Base-by-base conservation (phyloP, 1,284 basidiomycete genomes). In the Lentinus polychrous region DNA sequence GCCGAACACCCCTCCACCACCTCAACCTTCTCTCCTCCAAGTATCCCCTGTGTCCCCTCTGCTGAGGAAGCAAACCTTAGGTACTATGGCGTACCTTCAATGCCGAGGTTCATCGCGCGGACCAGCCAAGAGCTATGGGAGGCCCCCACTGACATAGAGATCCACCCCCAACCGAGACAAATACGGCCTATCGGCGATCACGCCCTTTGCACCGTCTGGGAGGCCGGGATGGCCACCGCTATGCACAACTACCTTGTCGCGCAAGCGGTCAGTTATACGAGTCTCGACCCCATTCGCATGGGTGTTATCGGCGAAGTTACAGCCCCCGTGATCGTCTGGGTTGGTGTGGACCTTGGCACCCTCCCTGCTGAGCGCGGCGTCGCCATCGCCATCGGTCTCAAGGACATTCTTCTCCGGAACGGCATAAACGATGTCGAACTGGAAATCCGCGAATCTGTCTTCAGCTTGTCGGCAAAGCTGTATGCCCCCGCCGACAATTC, bases 331-430 rank as follows among this genome's bases (percentile, higher is more conserved):
- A 27, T 60, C 45, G 44, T 66, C 27, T 63, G 56, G 57, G 52
- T 68, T 2, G 66, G 66, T 7, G 64, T 68, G 4, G 34, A 17
- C 10, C 64, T 59, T 42, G 52, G 17, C 15, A 52, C 64, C 44
- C 59, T 67, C 54, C 54, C 59, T 48, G 22, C 27, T 51, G 52
- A 61, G 14, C 40, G 36, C 32, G 66, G 60, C 43, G 6, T 59
- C 47, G 50, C 49, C 22, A 56, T 61, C 24, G 64, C 60, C 12
- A 12, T 43, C n/a, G 20, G 55, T 8, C 63, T 60, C 57, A 41
- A 50, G 22, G 12, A 43, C 11, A 49, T 66, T 42, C 63, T 67
- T 22, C 11, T 43, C 0, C 36, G 51, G 2, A 11, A 52, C 49
- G 46, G 42, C n/a, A 57, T 66, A 45, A 27, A 15, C 39, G 60